Evolutionary conservation across 2,329 filamentous ascomycete genomes (phyloP), one percentile per base, ranked within the genome.

Genomic region (Pestalotiopsis sp.): DNA sequence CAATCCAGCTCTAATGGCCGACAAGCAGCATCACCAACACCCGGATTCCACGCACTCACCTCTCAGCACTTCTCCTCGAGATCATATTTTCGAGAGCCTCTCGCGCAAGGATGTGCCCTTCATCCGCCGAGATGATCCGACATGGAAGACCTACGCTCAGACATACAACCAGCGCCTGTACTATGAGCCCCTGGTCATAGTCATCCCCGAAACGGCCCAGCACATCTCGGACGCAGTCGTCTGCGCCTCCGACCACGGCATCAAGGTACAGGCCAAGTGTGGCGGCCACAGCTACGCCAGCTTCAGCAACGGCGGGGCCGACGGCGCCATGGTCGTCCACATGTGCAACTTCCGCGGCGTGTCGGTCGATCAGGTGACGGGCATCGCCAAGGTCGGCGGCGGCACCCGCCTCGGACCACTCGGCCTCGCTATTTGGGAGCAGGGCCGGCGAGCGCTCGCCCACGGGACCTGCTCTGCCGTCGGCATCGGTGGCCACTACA

Each of bases 261-360:
- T 83, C 58, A 83, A 85, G 66, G 82, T 87, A 3, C 84, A 87
- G 68, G 78, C 84, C n/a, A 80, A 80, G 68, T 81, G 80, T 57
- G 85, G 85, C 11, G 85, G 85, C 0, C 85, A 87, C 70, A 83
- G 80, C 12, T 87, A 85, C 74, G 84, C 78, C 1, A 85, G 83
- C 56, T 82, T 83, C 71, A 82, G 83, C 76, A 78, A 74, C 66
- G 78, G 80, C 6, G 80, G 78, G 1, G 49, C 69, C 2, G 69
- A 81, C 69, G 78, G 79, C 3, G 70, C 75, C 59, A 73, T 80
- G 66, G 76, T 82, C 14, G 69, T 83, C 45, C 78, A 81, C 67
- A 72, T 82, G 36, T 72, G 78, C 45, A 65, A 73, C 3, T 72
- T 81, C 63, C 74, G 78, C 31, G 65, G 67, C 11, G 64, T 80